Evolutionary conservation across 2,329 filamentous ascomycete genomes (phyloP).

Genomic region (Corinectria fuckeliana): DNA sequence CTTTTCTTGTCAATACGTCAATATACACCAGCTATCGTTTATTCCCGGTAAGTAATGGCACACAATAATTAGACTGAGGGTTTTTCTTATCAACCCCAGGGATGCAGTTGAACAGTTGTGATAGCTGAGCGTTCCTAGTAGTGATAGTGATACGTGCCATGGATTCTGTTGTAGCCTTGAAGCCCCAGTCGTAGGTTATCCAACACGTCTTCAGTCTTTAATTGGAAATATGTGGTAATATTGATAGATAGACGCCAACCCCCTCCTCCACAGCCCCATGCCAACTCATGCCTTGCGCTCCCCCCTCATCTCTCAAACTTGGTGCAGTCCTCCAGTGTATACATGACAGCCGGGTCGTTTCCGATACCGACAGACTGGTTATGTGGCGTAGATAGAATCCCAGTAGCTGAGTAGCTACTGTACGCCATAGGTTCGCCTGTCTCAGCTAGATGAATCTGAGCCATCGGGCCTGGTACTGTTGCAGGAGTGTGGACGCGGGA

Average conservation of each 20-base stretch:
- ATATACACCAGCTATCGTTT: too few relatives aligned
- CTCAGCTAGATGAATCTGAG: not conserved
- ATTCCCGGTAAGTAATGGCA: too few relatives aligned
- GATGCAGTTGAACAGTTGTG: not conserved
- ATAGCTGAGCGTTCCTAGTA: not conserved
- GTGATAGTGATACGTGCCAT: not conserved
- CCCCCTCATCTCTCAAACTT: not conserved
- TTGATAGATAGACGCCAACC: not conserved
- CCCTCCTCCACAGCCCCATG: not conserved
- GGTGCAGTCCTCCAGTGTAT: not conserved
- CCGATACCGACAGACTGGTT: not conserved
- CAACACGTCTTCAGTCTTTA: too few relatives aligned
- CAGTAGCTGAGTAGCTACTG: not conserved
- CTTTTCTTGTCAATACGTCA: not conserved
- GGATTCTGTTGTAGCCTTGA: not conserved
- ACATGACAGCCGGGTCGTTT: not conserved
- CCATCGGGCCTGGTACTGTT: not conserved
- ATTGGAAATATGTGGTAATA: not conserved
- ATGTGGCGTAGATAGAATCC: not conserved
- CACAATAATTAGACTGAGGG: too few relatives aligned
- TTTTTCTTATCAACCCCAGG: too few relatives aligned
- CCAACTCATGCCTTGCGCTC: not conserved
- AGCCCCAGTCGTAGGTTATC: not conserved
- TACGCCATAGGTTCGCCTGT: not conserved
- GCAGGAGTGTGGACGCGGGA: not conserved